Evolutionary conservation across 2,329 filamentous ascomycete genomes (phyloP).

Genomic region (Penicillium verrucosum): DNA sequence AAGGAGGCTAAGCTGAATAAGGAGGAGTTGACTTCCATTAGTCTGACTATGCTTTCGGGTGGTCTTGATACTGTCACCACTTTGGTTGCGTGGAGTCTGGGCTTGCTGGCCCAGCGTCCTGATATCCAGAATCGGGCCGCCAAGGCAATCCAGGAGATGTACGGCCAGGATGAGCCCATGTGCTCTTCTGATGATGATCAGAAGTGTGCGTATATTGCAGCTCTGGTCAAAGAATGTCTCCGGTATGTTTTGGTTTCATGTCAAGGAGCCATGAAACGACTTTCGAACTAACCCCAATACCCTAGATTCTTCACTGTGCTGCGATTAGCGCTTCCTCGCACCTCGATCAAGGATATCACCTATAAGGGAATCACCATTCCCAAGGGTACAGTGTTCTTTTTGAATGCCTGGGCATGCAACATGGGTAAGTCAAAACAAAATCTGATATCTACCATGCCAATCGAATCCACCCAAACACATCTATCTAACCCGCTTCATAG

Average conservation of each 20-base stretch:
- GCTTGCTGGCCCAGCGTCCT: slow-evolving; percentile 56
- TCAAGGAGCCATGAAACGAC: background rate
- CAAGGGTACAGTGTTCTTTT: slow-evolving; percentile 61
- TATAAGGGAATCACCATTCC: slow-evolving; percentile 60
- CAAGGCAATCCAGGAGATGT: slow-evolving; percentile 55
- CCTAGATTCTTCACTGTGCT: slow-evolving; percentile 60
- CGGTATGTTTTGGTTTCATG: slow-evolving; percentile 36
- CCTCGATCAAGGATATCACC: slow-evolving; percentile 57
- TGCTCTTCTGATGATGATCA: slow-evolving; percentile 62
- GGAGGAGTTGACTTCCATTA: slow-evolving; percentile 63
- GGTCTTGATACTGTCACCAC: slow-evolving; percentile 66
- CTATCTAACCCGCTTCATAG: slow-evolving; percentile 26
- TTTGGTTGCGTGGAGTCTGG: slow-evolving; percentile 63
- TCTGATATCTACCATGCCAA: background rate
- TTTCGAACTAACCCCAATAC: slow-evolving; percentile 5
- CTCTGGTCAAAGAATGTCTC: slow-evolving; percentile 61
- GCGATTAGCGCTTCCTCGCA: slow-evolving; percentile 59
- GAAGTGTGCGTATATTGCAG: slow-evolving; percentile 61
- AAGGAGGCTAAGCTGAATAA: slow-evolving; percentile 61
- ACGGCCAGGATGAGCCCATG: slow-evolving; percentile 52
- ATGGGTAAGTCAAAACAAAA: slow-evolving; percentile 51
- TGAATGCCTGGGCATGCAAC: slow-evolving; percentile 68
- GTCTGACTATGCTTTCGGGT: slow-evolving; percentile 65
- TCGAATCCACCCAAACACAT: background rate
- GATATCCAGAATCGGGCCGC: slow-evolving; percentile 62